These are phyloP conservation scores for Tuber melanosporum DNA, from an alignment of 495 filamentous ascomycete genomes.

Conservation along the genomic window DNA sequence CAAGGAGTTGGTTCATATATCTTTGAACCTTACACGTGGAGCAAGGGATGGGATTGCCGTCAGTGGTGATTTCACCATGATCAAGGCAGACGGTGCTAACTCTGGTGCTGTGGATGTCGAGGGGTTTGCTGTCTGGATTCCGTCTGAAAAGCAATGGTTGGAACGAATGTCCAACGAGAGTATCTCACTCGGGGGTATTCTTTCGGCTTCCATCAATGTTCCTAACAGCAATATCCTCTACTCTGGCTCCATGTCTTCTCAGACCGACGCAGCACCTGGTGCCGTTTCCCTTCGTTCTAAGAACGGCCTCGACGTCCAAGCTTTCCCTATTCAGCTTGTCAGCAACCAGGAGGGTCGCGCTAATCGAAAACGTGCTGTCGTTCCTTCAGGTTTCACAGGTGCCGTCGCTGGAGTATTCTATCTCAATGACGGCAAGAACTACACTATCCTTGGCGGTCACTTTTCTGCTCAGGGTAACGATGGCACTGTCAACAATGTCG, in stretches of 20 bases:
- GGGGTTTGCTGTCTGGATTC: conserved; percentile 92
- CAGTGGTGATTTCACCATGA: conserved; percentile 69
- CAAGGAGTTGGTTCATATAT: conserved; percentile 61
- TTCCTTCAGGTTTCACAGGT: conserved; percentile 51
- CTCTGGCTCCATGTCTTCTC: conserved; percentile 69
- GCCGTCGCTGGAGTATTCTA: conserved; percentile 74
- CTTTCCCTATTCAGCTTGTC: conserved; percentile 59
- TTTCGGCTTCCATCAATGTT: conserved; percentile 60
- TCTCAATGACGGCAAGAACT: conserved; percentile 54
- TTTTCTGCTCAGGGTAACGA: conserved; percentile 67
- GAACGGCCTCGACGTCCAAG: conserved; percentile 43
- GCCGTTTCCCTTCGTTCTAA: conserved; percentile 57
- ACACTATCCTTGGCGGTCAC: conserved; percentile 83
- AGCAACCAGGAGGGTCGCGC: conserved; percentile 34
- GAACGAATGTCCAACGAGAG: conserved; percentile 65
- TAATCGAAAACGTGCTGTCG: conserved; percentile 54
- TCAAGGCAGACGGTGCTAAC: conserved; percentile 60
- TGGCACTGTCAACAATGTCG: conserved; percentile 71
- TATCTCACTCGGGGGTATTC: conserved; percentile 60
- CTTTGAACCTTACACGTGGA: conserved; percentile 69
- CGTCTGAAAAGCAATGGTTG: conserved; percentile 79
- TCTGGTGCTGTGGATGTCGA: conserved; percentile 51
- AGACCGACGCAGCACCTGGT: conserved; percentile 59
- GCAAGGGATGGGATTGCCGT: conserved; percentile 68
- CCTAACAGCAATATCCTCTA: conserved; percentile 60